phyloP scores from a whole-genome alignment of 108 stramenopile species.

The Poteriospumella lacustris region DNA sequence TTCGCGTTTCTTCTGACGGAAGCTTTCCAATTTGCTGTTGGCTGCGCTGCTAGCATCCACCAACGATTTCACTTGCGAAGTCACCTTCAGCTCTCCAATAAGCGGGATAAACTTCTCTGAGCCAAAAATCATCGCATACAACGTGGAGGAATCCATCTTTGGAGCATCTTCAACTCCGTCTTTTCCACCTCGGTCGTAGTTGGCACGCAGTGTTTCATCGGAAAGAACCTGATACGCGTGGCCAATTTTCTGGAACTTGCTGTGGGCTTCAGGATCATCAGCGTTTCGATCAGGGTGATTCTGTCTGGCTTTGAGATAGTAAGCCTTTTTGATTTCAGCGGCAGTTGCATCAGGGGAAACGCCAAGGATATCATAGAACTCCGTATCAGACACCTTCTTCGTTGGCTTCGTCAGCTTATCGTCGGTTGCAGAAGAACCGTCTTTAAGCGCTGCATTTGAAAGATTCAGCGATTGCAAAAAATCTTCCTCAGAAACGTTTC shows the following conservation, averaged over 20 bases:
- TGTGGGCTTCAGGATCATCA: constrained; percentile 48
- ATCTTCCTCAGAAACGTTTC: constrained; percentile 34
- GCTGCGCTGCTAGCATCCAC: background rate
- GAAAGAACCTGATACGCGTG: constrained; percentile 82
- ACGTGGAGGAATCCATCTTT: constrained; percentile 29
- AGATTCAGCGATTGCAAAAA: background rate
- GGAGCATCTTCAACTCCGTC: constrained; percentile 27
- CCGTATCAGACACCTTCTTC: constrained; percentile 54
- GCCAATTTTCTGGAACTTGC: constrained; percentile 75
- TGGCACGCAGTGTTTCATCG: constrained; percentile 67
- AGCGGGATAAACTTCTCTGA: constrained; percentile 37
- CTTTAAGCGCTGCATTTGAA: background rate
- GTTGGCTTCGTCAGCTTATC: constrained; percentile 23
- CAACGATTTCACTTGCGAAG: background rate
- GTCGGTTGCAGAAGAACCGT: background rate
- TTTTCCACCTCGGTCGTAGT: constrained; percentile 64
- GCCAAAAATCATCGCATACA: constrained; percentile 47
- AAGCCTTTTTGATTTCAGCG: constrained; percentile 80
- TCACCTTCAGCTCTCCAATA: constrained; percentile 38
- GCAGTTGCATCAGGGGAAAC: constrained; percentile 69
- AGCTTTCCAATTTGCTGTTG: constrained; percentile 1
- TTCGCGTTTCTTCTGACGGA: constrained; percentile 8
- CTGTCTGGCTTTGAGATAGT: constrained; percentile 72
- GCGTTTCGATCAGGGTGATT: constrained; percentile 69
- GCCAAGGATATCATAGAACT: constrained; percentile 73